A percentile compares a stretch with the other conserved stretches of the same genome.
Evolutionary conservation across 208 protist genomes (phyloP).

Genomic region (Acanthamoeba polyphaga): DNA sequence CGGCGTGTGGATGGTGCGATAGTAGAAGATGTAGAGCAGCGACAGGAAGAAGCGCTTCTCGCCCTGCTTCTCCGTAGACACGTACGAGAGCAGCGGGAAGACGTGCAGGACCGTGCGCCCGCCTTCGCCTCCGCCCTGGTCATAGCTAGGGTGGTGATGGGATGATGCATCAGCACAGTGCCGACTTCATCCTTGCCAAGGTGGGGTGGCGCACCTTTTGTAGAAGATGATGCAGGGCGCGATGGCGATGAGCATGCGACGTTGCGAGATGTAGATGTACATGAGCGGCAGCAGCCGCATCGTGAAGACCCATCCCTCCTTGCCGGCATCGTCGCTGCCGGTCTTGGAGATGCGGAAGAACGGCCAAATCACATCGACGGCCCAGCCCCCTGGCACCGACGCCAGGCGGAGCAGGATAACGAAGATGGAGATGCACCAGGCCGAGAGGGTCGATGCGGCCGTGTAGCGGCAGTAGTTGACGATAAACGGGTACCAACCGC

Average conservation of each 20-base stretch:
- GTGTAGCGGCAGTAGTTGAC: conserved; percentile 32
- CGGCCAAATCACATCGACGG: neutral
- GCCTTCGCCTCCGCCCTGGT: neutral
- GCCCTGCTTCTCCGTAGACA: neutral
- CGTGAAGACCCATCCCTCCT: neutral
- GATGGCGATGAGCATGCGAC: neutral
- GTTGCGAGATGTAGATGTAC: neutral
- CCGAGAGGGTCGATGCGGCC: neutral
- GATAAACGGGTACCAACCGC: neutral
- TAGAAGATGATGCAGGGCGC: conserved; percentile 24
- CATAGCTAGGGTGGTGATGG: neutral
- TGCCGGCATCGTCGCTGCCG: neutral
- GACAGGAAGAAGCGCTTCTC: conserved; percentile 6
- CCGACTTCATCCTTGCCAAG: neutral
- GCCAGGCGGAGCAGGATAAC: neutral
- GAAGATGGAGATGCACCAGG: neutral
- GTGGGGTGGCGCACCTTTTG: neutral
- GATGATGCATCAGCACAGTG: neutral
- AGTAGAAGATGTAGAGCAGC: conserved; percentile 37
- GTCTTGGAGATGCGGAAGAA: conserved; percentile 5
- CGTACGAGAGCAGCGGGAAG: conserved; percentile 13
- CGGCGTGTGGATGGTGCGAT: neutral
- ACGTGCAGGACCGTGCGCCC: neutral
- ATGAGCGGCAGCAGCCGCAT: neutral
- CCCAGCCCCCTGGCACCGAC: neutral